Evolutionary conservation across 148 eudicot genomes (phyloP).

Genomic region (Vaccinium vitisidaea): DNA sequence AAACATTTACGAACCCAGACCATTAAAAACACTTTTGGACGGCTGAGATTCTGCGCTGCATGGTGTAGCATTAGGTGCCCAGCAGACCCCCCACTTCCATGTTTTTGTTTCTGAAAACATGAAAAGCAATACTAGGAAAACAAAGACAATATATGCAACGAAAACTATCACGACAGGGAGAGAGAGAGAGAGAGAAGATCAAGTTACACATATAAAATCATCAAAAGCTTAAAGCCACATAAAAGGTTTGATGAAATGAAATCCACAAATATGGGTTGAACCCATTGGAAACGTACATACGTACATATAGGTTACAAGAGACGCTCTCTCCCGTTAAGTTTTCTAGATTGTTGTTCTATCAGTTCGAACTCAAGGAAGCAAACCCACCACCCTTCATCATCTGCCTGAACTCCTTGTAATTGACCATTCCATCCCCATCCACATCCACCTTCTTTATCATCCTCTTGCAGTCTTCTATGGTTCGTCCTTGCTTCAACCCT

Average conservation of each 20-base stretch:
- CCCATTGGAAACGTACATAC: background rate
- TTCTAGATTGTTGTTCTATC: background rate
- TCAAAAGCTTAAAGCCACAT: background rate
- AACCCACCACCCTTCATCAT: constrained; percentile 35
- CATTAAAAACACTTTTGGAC: too few species aligned
- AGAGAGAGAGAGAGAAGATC: background rate
- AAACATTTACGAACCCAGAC: too few species aligned
- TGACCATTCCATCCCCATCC: constrained; percentile 33
- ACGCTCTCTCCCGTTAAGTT: background rate
- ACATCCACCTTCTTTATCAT: constrained; percentile 34
- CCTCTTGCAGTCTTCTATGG: constrained; percentile 25
- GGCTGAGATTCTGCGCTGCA: too few species aligned
- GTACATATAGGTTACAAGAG: background rate
- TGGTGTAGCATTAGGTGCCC: too few species aligned
- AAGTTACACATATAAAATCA: background rate
- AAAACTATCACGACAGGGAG: background rate
- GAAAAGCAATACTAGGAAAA: background rate
- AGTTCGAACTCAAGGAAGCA: constrained; percentile 17
- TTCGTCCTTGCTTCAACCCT: constrained; percentile 29
- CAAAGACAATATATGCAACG: background rate
- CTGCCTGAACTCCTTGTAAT: constrained; percentile 24
- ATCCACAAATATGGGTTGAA: constrained; percentile 2
- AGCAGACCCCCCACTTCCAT: background rate
- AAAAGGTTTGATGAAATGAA: background rate
- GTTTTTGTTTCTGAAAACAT: background rate